Evolutionary conservation across 441 rosid genomes (phyloP), one percentile per base, ranked within the genome.

Genomic region (Gossypium trilobum): DNA sequence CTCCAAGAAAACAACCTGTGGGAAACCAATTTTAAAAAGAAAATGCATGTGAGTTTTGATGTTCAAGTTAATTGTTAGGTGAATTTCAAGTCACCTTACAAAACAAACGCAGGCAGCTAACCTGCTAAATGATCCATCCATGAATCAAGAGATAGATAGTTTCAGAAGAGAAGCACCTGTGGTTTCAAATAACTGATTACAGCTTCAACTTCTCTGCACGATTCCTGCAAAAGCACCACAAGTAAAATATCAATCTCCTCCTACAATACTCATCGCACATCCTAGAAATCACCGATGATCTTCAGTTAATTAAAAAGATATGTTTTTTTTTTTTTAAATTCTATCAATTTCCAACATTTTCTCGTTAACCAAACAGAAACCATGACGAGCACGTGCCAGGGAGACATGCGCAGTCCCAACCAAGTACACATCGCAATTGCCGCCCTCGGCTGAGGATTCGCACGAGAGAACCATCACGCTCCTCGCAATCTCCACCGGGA

Each of bases 351-450:
- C 57, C 71, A 61, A 8, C 22, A 67, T 36, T 70, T 56, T 46
- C 2, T 58, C 62, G 59, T 44, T 70, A 85, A 52, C 51, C 84
- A 71, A 75, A 65, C 73, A 77, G 31, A 72, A 66, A 52, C 29
- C 63, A 71, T 17, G 74, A 39, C 71, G 5, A 66, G 46, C 46
- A 70, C 33, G 19, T 75, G 88, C 99, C 98, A 88, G 84, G 9
- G 98, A 95, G 51, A 92, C 98, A 78, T 95, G 99, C 57, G 96
- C 97, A 57, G 99, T 95, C 19, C 98, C 99, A 54, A 95, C 85
- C 83, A 95, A 68, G 75, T 85, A 88, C 10, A 95, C 99, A 70
- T 91, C 90, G 77, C 99, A 95, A 11, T 75, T 78, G 73, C 98
- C 97, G 16, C 89, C 87, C 22, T 74, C 89, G 23, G 83, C 87